These are phyloP conservation scores for Davidsoniella eucalypti DNA, from an alignment of 2,329 filamentous ascomycete species.

Conservation along the genomic window DNA sequence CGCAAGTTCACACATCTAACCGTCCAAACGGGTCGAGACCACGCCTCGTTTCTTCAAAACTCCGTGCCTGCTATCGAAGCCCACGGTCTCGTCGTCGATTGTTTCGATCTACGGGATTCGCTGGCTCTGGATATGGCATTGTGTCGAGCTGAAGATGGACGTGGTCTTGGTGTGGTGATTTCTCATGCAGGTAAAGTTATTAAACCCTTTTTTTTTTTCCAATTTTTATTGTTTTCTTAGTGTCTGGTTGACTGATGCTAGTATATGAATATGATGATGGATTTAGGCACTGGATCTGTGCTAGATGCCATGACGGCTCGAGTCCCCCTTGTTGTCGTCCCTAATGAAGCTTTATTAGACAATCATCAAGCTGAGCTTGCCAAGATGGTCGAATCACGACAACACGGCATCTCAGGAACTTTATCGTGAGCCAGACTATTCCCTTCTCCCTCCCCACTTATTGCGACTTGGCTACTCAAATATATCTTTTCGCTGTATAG, in stretches of 20 bases:
- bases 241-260: slow-evolving; percentile 1
- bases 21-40: slow-evolving; percentile 66
- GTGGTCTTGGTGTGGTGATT: slow-evolving; percentile 56
- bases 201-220: neutral
- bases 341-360: slow-evolving; percentile 65
- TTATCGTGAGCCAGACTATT: neutral
- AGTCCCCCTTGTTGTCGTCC: slow-evolving; percentile 72
- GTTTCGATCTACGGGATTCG: slow-evolving; percentile 10
- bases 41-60: slow-evolving; percentile 31
- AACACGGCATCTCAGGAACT: slow-evolving; percentile 7
- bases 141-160: slow-evolving; percentile 12
- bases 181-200: slow-evolving; percentile 61
- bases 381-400: slow-evolving; percentile 41
- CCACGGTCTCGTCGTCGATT: slow-evolving; percentile 19
- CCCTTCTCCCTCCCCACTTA: neutral
- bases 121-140: slow-evolving; percentile 8
- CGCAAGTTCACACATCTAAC: slow-evolving; percentile 54
- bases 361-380: slow-evolving; percentile 89
- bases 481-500: neutral
- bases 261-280: neutral
- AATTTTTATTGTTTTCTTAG: neutral
- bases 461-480: neutral
- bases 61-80: slow-evolving; percentile 14
- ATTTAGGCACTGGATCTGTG: slow-evolving; percentile 70
- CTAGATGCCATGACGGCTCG: slow-evolving; percentile 62